These are phyloP conservation scores for Phytophthora citricola DNA, from an alignment of 352 stramenopile genomes.

Conservation along the genomic window DNA sequence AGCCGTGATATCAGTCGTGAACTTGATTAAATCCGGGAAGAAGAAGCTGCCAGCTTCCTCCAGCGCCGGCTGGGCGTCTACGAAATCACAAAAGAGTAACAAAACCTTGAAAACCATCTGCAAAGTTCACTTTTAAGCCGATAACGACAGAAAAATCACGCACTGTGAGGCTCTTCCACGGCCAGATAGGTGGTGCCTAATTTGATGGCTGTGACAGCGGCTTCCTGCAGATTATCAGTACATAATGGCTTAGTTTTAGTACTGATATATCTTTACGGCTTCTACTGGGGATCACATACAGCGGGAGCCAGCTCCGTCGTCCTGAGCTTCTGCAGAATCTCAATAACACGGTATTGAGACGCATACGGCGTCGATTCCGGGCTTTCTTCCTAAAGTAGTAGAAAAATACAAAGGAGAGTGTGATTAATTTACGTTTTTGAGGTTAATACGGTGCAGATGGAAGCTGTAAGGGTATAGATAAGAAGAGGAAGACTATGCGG, in stretches of 20 bases:
- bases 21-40: constrained; percentile 49
- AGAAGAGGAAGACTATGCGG: neutral
- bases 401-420: neutral
- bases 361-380: constrained; percentile 58
- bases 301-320: constrained; percentile 34
- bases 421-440: neutral
- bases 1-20: constrained; percentile 23
- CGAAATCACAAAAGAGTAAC: neutral
- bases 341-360: constrained; percentile 57
- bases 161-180: constrained; percentile 74
- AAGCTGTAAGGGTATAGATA: neutral
- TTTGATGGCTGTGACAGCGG: constrained; percentile 32
- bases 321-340: constrained; percentile 65
- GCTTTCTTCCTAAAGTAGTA: constrained; percentile 36
- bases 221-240: constrained; percentile 38
- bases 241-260: constrained; percentile 4
- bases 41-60: constrained; percentile 49
- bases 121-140: too few relatives aligned
- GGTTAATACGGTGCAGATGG: neutral
- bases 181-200: constrained; percentile 57
- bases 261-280: neutral
- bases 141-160: neutral
- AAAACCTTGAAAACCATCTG: neutral
- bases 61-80: constrained; percentile 67
- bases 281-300: constrained; percentile 32